Percentiles rank a stretch among this genome's conserved stretches.
Conservation (phyloP, 148 eudicot genomes). For the Rheum nobile region DNA sequence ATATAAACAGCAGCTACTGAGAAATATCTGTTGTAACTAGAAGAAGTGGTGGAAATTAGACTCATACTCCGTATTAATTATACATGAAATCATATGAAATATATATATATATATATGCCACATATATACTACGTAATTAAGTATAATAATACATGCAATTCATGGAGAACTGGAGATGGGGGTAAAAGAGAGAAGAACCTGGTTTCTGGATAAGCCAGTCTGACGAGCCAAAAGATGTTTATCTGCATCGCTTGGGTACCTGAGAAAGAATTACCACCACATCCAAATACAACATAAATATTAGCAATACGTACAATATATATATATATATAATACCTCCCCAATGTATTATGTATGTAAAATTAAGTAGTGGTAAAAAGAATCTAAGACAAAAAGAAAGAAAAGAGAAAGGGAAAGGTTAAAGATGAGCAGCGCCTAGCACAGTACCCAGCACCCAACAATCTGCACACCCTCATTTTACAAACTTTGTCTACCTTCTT, state of each 20-base stretch:
- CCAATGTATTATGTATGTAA: neutral
- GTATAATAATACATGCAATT: neutral
- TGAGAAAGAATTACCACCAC: conserved; percentile 6
- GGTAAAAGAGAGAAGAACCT: conserved; percentile 17
- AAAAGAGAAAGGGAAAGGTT: neutral
- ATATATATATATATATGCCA: neutral
- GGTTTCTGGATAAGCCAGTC: conserved; percentile 51
- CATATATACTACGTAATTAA: neutral
- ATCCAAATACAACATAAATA: neutral
- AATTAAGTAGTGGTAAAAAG: neutral
- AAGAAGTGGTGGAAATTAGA: neutral
- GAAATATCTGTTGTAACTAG: neutral
- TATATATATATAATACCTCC: neutral
- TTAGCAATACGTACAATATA: no score
- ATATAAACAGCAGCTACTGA: no score
- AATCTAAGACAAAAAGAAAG: neutral
- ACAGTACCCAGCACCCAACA: neutral
- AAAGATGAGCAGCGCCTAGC: neutral
- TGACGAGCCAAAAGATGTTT: conserved; percentile 45
- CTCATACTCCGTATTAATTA: neutral
- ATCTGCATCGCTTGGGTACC: conserved; percentile 56
- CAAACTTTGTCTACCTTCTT: neutral
- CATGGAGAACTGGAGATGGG: neutral
- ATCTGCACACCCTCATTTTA: neutral
- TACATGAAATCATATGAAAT: no score